Evolutionary conservation across 1,284 basidiomycete genomes (phyloP), one percentile per base, ranked within the genome.

Genomic region (Puccinia triticina): DNA sequence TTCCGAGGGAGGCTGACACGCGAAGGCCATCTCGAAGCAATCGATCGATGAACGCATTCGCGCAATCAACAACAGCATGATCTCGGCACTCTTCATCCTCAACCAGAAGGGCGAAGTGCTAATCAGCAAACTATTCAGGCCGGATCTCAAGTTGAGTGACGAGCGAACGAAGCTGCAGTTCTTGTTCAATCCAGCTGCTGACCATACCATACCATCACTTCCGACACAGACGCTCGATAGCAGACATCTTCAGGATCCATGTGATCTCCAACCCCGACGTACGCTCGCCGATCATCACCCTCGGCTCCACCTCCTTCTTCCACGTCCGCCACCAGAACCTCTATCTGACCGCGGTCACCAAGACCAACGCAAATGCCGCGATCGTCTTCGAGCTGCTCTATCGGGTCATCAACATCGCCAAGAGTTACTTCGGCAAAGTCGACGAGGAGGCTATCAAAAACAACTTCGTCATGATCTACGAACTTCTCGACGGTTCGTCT

Each of bases 361-460:
- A 94, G 87, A 94, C 92, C 86, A 99, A 99, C 86, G 96, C 95
- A 59, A 98, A 98, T 85, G 96, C 96, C 1, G 97, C 96, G 0
- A 91, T 99, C 26, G 93, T 99, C 10, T 99, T 98, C 88, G 97
- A 99, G 87, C 98, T 96, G 87, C 92, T 94, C 88, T 98, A 98
- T 88, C 92, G 94, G 48, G 95, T 99, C 88, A 95, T 96, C 87
- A 91, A 92, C 84, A 96, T 99, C 85, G 93, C 92, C 82, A 93
- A 94, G 86, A 92, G 93, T 23, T 98, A 99, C 89, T 98, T 99
- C 88, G 95, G 95, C 77, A 98, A 98, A 88, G 91, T 99, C 26
- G 96, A 98, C 87, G 97, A 99, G 87, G 97, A 98, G 87, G 91
- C 93, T 55, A 92, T 99, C 85, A 99, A 99, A 91, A 98, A 97